Evolutionary conservation across 257 asterid genomes (phyloP), one percentile per base, ranked within the genome.

Genomic region (Primulina huaijiensis): DNA sequence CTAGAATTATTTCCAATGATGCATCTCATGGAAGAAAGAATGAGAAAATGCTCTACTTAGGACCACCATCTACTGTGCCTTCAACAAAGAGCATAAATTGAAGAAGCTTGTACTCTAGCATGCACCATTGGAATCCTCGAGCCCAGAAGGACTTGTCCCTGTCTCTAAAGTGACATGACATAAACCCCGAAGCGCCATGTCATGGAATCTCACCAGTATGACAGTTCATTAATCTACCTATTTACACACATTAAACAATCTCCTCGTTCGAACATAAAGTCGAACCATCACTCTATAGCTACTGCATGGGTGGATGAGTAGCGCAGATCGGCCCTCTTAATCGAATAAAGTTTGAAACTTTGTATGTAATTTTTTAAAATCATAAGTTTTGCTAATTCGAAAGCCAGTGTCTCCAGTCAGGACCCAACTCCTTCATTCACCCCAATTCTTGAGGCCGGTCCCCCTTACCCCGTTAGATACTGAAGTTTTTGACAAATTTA

Each of bases 121-220:
- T 67, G 82, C 77, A 55, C 75, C 84, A 69, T 76, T 75, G 84
- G 85, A 85, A 80, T 82, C 72, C 84, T 84, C 81, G 75, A 60
- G 85, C 87, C 62, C 70, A 34, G 71, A 75, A 79, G 31, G 88
- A 76, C 79, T 68, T 81, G 90, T 86, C 89, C 80, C 77, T 79
- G 77, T 86, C 97, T 57, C 74, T 77, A 67, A 68, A 82, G 86
- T 76, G 90, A 83, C 86, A 82, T 67, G 81, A 65, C 83, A 85
- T 81, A 83, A 81, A 70, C 80, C 82, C 83, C 81, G 74, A 80
- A 62, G 76, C 80, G 86, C 89, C 30, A 87, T 81, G 84, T 78
- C 80, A 86, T 80, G 81, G 83, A 83, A 84, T 70, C 81, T 43
- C 78, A 77, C 77, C 74, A 76, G 59, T 70, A 10, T 35, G 73